A percentile compares a stretch with the other conserved stretches of the same genome.
These are phyloP conservation scores for Naganishia liquefaciens DNA, from an alignment of 1,284 basidiomycete genomes.

Conservation along the genomic window DNA sequence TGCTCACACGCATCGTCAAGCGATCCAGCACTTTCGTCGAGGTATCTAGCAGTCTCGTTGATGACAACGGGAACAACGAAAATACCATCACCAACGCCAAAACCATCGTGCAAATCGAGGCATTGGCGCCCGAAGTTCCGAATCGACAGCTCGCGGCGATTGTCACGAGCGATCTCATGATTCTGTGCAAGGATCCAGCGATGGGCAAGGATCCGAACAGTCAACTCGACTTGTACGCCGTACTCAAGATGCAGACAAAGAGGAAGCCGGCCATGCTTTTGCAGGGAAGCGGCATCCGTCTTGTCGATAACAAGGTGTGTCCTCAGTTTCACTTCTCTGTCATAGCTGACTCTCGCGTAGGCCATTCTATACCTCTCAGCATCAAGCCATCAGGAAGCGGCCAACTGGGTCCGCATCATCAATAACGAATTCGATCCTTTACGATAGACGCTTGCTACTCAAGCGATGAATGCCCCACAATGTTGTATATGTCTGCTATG, in stretches of 20 bases:
- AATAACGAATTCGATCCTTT: slow-evolving; percentile 39
- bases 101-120: slow-evolving; percentile 81
- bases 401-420: slow-evolving; percentile 72
- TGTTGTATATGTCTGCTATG: background rate
- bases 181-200: slow-evolving; percentile 68
- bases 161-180: slow-evolving; percentile 87
- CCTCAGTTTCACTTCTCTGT: slow-evolving; percentile 26
- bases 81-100: slow-evolving; percentile 53
- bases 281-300: slow-evolving; percentile 68
- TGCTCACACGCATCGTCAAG: slow-evolving; percentile 83
- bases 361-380: slow-evolving; percentile 91
- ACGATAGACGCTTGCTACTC: slow-evolving; percentile 5
- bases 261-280: slow-evolving; percentile 87
- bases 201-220: slow-evolving; percentile 68
- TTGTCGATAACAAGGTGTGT: slow-evolving; percentile 51
- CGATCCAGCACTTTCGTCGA: slow-evolving; percentile 83
- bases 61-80: slow-evolving; percentile 41
- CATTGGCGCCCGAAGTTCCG: slow-evolving; percentile 74
- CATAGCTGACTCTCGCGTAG: slow-evolving; percentile 65
- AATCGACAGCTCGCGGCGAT: slow-evolving; percentile 74
- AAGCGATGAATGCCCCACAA: background rate
- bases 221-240: slow-evolving; percentile 84
- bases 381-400: slow-evolving; percentile 73
- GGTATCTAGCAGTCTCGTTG: slow-evolving; percentile 56
- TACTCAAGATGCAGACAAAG: slow-evolving; percentile 84